Evolutionary conservation across 352 stramenopile species (phyloP).

Genomic region (Phytophthora lateralis): DNA sequence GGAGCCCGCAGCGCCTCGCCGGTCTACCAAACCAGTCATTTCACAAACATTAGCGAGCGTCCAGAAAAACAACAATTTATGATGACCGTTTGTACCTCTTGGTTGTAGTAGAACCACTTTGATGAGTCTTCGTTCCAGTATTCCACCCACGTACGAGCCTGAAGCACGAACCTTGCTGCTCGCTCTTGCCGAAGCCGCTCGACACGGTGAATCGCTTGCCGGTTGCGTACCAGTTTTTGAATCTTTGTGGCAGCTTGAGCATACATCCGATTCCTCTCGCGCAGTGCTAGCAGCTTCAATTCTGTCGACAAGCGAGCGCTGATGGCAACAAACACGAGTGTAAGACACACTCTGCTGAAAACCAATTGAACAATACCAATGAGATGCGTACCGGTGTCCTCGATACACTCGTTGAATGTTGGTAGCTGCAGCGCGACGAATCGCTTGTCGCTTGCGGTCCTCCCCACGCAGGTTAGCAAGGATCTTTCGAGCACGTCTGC

Average conservation of each 20-base stretch:
- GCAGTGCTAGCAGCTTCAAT: conserved; percentile 65
- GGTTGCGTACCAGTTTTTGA: conserved; percentile 56
- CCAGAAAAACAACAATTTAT: background rate
- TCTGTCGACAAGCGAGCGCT: conserved; percentile 68
- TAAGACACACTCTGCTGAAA: background rate
- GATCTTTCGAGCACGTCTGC: conserved; percentile 42
- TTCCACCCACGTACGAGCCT: conserved; percentile 66
- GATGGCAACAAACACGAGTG: conserved; percentile 2
- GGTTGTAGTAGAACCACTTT: conserved; percentile 85
- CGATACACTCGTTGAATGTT: conserved; percentile 79
- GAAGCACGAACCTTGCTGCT: conserved; percentile 42
- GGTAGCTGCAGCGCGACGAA: conserved; percentile 50
- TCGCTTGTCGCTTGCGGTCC: conserved; percentile 27
- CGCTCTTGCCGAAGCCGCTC: conserved; percentile 37
- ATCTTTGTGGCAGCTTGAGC: conserved; percentile 68
- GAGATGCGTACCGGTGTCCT: conserved; percentile 53
- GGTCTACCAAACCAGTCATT: conserved; percentile 40
- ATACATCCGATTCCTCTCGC: conserved; percentile 61
- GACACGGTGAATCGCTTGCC: conserved; percentile 52
- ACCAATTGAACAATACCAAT: background rate
- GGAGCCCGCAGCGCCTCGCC: conserved; percentile 75
- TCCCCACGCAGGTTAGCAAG: conserved; percentile 40
- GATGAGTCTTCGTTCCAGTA: conserved; percentile 79
- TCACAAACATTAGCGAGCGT: conserved; percentile 9
- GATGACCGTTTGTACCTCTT: conserved; percentile 33